A percentile compares a stretch with the other conserved stretches of the same genome.
Evolutionary conservation across 1,284 basidiomycete genomes (phyloP).

Genomic region (Hypsizygus ulmarius): DNA sequence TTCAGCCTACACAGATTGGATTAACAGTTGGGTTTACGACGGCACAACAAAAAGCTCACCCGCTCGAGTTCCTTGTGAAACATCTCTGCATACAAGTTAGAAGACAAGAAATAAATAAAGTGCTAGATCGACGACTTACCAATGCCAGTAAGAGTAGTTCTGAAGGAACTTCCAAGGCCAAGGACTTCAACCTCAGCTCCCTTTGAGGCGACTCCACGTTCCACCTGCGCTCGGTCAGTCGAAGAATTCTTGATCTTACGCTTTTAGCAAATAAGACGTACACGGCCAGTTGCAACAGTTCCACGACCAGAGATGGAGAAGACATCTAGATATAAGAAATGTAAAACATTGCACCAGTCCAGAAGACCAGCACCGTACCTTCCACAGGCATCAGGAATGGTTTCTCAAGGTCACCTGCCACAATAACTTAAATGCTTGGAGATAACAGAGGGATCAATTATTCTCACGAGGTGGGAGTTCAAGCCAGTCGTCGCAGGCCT

Average conservation of each 20-base stretch:
- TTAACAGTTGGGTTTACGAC: slow-evolving; percentile 2
- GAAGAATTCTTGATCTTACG: slow-evolving; percentile 4
- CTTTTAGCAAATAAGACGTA: slow-evolving; percentile 32
- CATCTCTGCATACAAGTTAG: slow-evolving; percentile 67
- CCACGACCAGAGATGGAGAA: slow-evolving; percentile 99
- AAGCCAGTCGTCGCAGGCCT: slow-evolving; percentile 93
- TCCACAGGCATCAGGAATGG: slow-evolving; percentile 97
- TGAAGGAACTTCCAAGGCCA: slow-evolving; percentile 81
- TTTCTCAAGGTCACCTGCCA: slow-evolving; percentile 89
- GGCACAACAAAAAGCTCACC: slow-evolving; percentile 35
- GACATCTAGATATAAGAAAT: slow-evolving; percentile 58
- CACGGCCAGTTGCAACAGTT: slow-evolving; percentile 94
- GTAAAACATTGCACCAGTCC: not conserved
- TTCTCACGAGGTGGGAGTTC: slow-evolving; percentile 86
- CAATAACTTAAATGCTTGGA: slow-evolving; percentile 4
- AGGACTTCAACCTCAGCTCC: slow-evolving; percentile 94
- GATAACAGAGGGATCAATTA: not conserved
- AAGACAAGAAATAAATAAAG: not conserved
- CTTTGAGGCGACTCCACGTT: slow-evolving; percentile 92
- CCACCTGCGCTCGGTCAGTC: slow-evolving; percentile 54
- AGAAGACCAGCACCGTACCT: slow-evolving; percentile 39
- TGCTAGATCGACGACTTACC: slow-evolving; percentile 45
- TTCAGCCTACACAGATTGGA: slow-evolving; percentile 61
- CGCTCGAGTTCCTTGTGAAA: slow-evolving; percentile 99
- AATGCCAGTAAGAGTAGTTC: slow-evolving; percentile 96